Evolutionary conservation across 2,329 filamentous ascomycete genomes (phyloP).

Genomic region (Ophiostoma piceae): DNA sequence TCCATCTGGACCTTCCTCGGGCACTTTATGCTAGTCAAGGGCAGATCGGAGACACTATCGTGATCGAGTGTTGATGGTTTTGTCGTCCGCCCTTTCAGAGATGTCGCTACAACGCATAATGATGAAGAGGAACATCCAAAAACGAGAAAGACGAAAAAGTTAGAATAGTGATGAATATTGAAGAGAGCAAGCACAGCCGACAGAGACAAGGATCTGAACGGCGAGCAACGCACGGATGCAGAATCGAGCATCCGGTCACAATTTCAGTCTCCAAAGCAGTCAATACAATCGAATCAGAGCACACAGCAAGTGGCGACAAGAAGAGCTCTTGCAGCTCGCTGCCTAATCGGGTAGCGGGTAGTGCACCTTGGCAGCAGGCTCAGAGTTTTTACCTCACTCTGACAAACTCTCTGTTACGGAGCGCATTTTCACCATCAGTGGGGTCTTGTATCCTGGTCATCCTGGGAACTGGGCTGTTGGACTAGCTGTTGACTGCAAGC

Average conservation of each 20-base stretch:
- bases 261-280: not conserved
- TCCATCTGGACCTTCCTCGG: not conserved
- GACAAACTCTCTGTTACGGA: not conserved
- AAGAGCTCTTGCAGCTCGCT: slow-evolving; percentile 1
- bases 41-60: not conserved
- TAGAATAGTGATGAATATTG: not conserved
- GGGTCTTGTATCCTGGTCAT: slow-evolving; percentile 4
- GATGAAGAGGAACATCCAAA: not conserved
- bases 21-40: not conserved
- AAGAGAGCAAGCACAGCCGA: slow-evolving; percentile 3
- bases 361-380: not conserved
- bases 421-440: slow-evolving; percentile 10
- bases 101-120: too few relatives aligned
- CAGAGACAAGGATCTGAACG: not conserved
- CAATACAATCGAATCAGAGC: not conserved
- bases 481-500: slow-evolving; percentile 11
- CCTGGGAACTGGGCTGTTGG: slow-evolving; percentile 2
- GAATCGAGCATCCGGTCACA: not conserved
- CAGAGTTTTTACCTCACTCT: not conserved
- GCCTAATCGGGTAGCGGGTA: not conserved
- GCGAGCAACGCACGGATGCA: slow-evolving; percentile 4
- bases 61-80: not conserved
- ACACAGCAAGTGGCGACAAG: not conserved
- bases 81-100: not conserved
- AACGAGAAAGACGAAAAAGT: not conserved